Base-by-base conservation (phyloP, 2,329 filamentous ascomycete genomes). In the Mollisiaceae sp. region DNA sequence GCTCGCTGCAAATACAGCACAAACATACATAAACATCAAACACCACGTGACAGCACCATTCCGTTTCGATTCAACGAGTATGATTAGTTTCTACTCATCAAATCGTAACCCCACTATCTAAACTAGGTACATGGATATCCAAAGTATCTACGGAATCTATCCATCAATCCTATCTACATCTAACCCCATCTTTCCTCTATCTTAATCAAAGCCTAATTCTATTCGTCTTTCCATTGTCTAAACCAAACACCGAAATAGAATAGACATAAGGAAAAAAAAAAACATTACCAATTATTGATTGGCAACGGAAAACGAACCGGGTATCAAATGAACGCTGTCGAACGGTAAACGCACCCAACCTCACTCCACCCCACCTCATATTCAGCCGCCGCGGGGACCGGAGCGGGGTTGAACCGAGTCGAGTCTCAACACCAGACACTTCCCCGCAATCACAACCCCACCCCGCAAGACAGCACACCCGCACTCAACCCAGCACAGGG, bases 241-340 rank as follows among this genome's bases (percentile, higher is more conserved):
- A 54, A 32, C 50, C 22, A 54, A 54, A 32, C 50, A 35, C 45
- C 45, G 22, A n/a, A n/a, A n/a, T n/a, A n/a, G n/a, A 50, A 22
- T 20, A 50, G 22, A 20, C 18, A 41, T n/a, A n/a, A n/a, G n/a
- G n/a, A n/a, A n/a, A n/a, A n/a, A 3, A 59, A 58, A 63, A 63
- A 47, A 63, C 61, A 63, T 63, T 63, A 63, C 61, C 61, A 63
- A 59, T 57, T 59, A 63, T 45, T 55, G 47, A 24, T 18, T 32
- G 27, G 27, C 27, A 32, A 32, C 27, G 27, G 27, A 3, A 3
- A 32, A 32, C 27, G 27, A 54, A 54, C 22, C 45, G 50, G 50
- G 50, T 54, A 54, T 54, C 50, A 32, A 54, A 54, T 4, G 4
- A 32, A 54, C 12, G 32, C 50, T n/a, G 5, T 24, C 38, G 38